These are phyloP conservation scores for Rugosomyces carneus DNA, from an alignment of 1,284 basidiomycete species.

Conservation along the genomic window DNA sequence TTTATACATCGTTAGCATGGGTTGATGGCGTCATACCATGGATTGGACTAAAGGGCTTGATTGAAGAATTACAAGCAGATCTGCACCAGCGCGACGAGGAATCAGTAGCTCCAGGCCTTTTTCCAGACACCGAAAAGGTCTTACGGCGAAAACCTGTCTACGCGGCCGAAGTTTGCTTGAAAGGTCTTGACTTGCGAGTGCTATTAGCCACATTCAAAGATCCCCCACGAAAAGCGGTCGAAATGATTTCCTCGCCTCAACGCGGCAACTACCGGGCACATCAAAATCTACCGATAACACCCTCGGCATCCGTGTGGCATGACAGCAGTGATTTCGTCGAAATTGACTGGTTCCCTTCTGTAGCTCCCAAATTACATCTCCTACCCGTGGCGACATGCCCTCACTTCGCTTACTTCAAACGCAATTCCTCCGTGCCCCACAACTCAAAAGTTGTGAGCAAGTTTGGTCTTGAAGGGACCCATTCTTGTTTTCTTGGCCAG, in stretches of 20 bases:
- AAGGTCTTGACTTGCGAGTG: constrained; percentile 74
- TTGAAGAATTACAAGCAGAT: constrained; percentile 82
- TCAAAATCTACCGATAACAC: constrained; percentile 34
- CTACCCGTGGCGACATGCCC: constrained; percentile 75
- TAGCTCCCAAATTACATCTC: constrained; percentile 60
- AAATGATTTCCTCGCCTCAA: constrained; percentile 37
- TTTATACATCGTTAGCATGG: constrained; percentile 51
- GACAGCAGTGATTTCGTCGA: constrained; percentile 85
- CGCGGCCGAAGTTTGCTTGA: constrained; percentile 83
- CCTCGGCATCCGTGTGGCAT: constrained; percentile 56
- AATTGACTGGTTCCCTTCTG: constrained; percentile 58
- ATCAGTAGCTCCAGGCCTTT: constrained; percentile 43
- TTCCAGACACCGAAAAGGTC: constrained; percentile 46
- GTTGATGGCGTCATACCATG: constrained; percentile 71
- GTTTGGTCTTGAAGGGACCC: constrained; percentile 85
- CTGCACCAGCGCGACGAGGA: constrained; percentile 93
- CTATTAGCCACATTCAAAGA: constrained; percentile 77
- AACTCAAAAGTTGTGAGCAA: constrained; percentile 53
- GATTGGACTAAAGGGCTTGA: constrained; percentile 80
- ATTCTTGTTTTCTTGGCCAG: constrained; percentile 79
- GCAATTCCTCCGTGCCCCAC: constrained; percentile 38
- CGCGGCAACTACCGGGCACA: constrained; percentile 45
- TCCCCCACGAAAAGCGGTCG: constrained; percentile 54
- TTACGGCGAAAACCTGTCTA: constrained; percentile 85
- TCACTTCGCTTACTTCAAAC: constrained; percentile 79